Conservation (phyloP, 208 protist species). For the Leishmania guyanensis region DNA sequence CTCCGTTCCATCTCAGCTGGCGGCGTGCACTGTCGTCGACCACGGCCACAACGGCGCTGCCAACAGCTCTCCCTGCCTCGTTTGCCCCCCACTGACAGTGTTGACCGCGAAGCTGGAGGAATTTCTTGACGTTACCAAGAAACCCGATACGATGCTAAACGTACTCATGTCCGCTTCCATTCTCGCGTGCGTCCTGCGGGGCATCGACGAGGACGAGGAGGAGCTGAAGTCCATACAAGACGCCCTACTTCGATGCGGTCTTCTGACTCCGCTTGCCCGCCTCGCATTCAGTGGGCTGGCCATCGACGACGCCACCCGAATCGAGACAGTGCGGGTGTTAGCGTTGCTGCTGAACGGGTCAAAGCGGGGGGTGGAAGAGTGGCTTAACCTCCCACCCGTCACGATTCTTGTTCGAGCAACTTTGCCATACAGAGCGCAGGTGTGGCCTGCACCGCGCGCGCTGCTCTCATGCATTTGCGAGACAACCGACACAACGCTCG, state of each 20-base stretch:
- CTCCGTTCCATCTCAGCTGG: constrained; percentile 33
- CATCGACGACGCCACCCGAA: constrained; percentile 74
- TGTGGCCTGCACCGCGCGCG: constrained; percentile 48
- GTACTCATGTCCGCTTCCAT: constrained; percentile 61
- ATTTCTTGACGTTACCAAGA: constrained; percentile 13
- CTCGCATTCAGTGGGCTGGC: constrained; percentile 64
- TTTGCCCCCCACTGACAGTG: constrained; percentile 11
- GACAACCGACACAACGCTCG: constrained; percentile 53
- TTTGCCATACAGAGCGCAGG: constrained; percentile 20
- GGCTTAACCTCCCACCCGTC: constrained; percentile 27
- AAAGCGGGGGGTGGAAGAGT: constrained; percentile 47
- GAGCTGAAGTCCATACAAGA: constrained; percentile 28
- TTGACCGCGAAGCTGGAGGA: constrained; percentile 19
- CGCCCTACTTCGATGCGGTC: constrained; percentile 51
- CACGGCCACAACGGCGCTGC: not conserved
- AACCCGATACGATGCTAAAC: constrained; percentile 15
- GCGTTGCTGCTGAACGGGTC: constrained; percentile 45
- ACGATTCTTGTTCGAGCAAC: constrained; percentile 25
- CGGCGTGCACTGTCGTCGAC: constrained; percentile 10
- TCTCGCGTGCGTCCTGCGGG: constrained; percentile 56
- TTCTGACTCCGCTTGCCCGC: constrained; percentile 50
- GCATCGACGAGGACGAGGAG: constrained; percentile 32
- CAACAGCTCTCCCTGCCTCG: not conserved
- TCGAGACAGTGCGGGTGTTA: constrained; percentile 73
- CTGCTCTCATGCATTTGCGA: constrained; percentile 63